phyloP scores from a whole-genome alignment of 2,329 filamentous ascomycete species.

The Aspergillus neotritici region DNA sequence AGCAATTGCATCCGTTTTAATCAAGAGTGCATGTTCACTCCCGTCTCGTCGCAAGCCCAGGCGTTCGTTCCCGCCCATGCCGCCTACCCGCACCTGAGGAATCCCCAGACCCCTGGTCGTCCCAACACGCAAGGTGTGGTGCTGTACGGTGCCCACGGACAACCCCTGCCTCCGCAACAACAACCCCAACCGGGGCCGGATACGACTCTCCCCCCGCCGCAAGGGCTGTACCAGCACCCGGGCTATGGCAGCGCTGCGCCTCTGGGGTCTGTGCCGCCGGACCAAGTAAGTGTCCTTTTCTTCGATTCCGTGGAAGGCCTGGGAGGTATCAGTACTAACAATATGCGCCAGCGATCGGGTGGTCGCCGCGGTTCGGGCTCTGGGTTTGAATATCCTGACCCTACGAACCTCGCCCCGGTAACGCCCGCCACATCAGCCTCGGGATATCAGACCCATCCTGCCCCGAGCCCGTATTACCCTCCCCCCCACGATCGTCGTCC shows the following conservation, averaged over 20 bases:
- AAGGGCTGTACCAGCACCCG: conserved; percentile 36
- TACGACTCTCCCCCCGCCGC: conserved; percentile 35
- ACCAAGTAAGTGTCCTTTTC: conserved; percentile 42
- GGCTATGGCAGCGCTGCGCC: conserved; percentile 29
- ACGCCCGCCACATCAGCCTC: conserved; percentile 41
- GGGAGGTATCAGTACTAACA: conserved; percentile 10
- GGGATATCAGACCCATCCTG: conserved; percentile 38
- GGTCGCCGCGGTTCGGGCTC: conserved; percentile 41
- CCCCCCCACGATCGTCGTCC: conserved; percentile 37
- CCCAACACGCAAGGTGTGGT: conserved; percentile 33
- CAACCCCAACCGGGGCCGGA: conserved; percentile 33
- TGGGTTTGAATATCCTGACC: conserved; percentile 44
- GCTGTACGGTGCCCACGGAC: conserved; percentile 48
- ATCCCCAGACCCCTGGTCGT: conserved; percentile 28
- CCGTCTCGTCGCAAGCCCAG: conserved; percentile 67
- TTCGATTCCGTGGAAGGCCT: conserved; percentile 5
- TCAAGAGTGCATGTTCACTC: conserved; percentile 72
- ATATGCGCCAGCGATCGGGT: conserved; percentile 29
- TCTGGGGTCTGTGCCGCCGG: conserved; percentile 38
- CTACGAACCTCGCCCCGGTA: conserved; percentile 43
- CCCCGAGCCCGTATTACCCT: conserved; percentile 36
- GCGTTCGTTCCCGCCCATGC: conserved; percentile 69
- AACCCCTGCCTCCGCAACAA: conserved; percentile 43
- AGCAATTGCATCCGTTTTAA: conserved; percentile 68
- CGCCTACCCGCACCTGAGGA: conserved; percentile 53